phyloP scores from a whole-genome alignment of 495 filamentous ascomycete species.

The Physcia stellaris region DNA sequence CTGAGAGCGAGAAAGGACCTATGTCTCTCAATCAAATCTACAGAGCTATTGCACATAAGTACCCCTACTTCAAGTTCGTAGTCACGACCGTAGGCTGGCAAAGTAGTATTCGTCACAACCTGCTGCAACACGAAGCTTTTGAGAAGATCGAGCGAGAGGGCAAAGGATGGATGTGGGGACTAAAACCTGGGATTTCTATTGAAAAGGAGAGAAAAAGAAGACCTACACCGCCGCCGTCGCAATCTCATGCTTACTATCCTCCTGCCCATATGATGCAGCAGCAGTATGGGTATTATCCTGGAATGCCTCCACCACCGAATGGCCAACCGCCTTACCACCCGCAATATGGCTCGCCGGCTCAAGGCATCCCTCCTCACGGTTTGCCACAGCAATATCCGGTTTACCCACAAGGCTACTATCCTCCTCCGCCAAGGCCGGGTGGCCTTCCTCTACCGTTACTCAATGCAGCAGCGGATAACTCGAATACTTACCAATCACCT shows the following conservation, averaged over 20 bases:
- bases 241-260: constrained; percentile 20
- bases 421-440: constrained; percentile 16
- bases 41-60: constrained; percentile 69
- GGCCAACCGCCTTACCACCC: constrained; percentile 29
- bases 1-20: constrained; percentile 49
- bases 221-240: constrained; percentile 39
- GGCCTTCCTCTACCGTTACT: constrained; percentile 10
- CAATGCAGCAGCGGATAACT: constrained; percentile 8
- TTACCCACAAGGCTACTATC: background rate
- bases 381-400: background rate
- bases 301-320: constrained; percentile 24
- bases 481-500: constrained; percentile 15
- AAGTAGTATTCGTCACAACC: constrained; percentile 90
- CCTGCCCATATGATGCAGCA: constrained; percentile 17
- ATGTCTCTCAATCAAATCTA: constrained; percentile 92
- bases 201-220: constrained; percentile 57
- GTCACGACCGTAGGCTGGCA: constrained; percentile 78
- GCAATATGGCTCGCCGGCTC: background rate
- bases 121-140: constrained; percentile 80
- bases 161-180: constrained; percentile 58
- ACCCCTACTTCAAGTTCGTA: constrained; percentile 80
- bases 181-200: constrained; percentile 47
- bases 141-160: constrained; percentile 66
- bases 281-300: constrained; percentile 10
- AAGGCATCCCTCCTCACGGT: background rate